These are phyloP conservation scores for Nepenthes mirabilis DNA, from an alignment of 148 eudicot species.

Conservation along the genomic window DNA sequence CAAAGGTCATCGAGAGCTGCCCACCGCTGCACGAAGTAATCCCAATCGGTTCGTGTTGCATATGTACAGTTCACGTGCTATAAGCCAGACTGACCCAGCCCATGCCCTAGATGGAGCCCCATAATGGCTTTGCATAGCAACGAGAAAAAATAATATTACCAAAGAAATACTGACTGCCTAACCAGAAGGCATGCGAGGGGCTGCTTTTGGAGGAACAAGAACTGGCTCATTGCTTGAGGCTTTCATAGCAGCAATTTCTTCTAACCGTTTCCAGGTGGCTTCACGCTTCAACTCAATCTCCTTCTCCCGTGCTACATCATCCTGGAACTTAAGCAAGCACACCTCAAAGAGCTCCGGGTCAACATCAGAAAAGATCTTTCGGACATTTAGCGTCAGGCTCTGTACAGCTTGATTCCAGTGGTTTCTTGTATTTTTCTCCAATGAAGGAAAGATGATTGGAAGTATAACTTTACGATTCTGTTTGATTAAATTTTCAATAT, in stretches of 20 bases:
- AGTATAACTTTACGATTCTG: conserved; percentile 34
- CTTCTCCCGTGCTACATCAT: conserved; percentile 17
- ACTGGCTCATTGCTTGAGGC: conserved; percentile 22
- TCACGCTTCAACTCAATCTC: conserved; percentile 16
- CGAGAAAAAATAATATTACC: too few relatives aligned
- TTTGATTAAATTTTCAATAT: conserved; percentile 35
- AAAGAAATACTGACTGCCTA: conserved; percentile 2
- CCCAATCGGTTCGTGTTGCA: conserved; percentile 4
- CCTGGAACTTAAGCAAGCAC: conserved; percentile 17
- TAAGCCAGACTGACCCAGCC: not conserved
- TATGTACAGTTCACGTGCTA: conserved; percentile 7
- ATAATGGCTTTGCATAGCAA: not conserved
- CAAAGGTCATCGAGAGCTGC: conserved; percentile 1
- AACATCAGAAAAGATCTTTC: conserved; percentile 19
- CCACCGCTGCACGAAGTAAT: conserved; percentile 2
- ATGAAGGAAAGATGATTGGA: conserved; percentile 19
- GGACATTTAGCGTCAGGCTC: conserved; percentile 23
- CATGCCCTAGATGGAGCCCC: not conserved
- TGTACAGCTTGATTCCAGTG: conserved; percentile 33
- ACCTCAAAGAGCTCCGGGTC: conserved; percentile 25
- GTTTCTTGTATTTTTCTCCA: conserved; percentile 19
- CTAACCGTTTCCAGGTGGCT: conserved; percentile 21
- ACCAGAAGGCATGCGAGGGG: conserved; percentile 4
- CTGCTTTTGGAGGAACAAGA: conserved; percentile 7
- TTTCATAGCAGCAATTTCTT: conserved; percentile 19